Conservation (phyloP, 371 early-diverging fungal genomes). For the Syncephalis fuscata region DNA sequence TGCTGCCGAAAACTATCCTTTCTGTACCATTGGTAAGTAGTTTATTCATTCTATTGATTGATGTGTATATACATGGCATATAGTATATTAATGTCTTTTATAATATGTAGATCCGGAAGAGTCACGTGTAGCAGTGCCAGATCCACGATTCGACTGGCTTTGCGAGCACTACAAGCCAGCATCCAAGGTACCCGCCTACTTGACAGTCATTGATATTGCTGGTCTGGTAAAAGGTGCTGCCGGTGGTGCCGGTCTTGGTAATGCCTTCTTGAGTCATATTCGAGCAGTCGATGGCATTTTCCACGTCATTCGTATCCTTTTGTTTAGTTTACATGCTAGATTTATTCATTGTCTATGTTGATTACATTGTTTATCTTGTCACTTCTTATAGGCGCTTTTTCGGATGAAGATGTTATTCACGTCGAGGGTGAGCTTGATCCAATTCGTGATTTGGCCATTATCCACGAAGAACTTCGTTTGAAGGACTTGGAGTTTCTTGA, state of each 20-base stretch:
- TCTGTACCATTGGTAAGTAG: slow-evolving; percentile 55
- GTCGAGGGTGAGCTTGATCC: slow-evolving; percentile 95
- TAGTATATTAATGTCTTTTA: slow-evolving; percentile 1
- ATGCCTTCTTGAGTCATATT: slow-evolving; percentile 95
- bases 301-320: slow-evolving; percentile 82
- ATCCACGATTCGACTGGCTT: slow-evolving; percentile 84
- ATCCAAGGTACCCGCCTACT: slow-evolving; percentile 49
- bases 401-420: slow-evolving; percentile 53
- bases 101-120: slow-evolving; percentile 69
- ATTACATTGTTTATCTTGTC: not conserved
- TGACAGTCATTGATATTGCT: slow-evolving; percentile 98
- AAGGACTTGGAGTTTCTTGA: slow-evolving; percentile 87
- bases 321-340: slow-evolving; percentile 10
- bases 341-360: not conserved
- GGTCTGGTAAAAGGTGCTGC: slow-evolving; percentile 95
- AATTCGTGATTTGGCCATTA: slow-evolving; percentile 87
- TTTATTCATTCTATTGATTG: not conserved
- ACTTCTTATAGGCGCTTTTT: slow-evolving; percentile 13
- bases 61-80: not conserved
- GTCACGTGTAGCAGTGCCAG: slow-evolving; percentile 87
- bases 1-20: slow-evolving; percentile 83
- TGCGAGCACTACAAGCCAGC: slow-evolving; percentile 31
- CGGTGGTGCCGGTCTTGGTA: slow-evolving; percentile 90
- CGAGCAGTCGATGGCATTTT: slow-evolving; percentile 96
- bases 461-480: slow-evolving; percentile 88